Conservation (phyloP, 2,329 filamentous ascomycete species). For the Alternaria postmessia region DNA sequence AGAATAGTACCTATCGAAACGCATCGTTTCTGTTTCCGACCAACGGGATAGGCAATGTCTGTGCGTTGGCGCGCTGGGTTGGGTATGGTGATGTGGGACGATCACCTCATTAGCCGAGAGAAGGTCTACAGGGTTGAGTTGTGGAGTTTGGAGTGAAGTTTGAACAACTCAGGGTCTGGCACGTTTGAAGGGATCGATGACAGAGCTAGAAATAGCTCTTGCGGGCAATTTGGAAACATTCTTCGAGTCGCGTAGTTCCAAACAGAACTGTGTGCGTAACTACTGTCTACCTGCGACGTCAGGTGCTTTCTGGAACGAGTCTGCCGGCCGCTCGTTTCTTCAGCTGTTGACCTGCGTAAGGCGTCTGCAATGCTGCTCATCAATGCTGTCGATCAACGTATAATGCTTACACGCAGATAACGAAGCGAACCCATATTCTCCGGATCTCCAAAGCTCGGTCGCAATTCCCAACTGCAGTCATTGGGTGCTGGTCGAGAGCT, state of each 20-base stretch:
- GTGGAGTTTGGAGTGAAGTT: background rate
- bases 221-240: background rate
- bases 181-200: background rate
- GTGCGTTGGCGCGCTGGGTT: constrained; percentile 5
- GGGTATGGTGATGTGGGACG: background rate
- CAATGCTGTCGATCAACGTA: background rate
- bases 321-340: background rate
- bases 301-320: background rate
- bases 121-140: background rate
- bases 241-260: background rate
- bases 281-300: background rate
- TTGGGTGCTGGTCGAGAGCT: background rate
- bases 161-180: background rate
- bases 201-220: constrained; percentile 5
- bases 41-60: constrained; percentile 15
- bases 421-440: background rate
- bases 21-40: constrained; percentile 9
- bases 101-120: background rate
- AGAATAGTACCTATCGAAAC: constrained; percentile 29
- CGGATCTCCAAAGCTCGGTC: background rate
- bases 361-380: constrained; percentile 1
- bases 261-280: background rate
- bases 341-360: background rate
- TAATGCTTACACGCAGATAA: background rate
- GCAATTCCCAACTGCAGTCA: background rate